Conservation (phyloP, 129 eudicot species). For the Flaveria ramosissima region DNA sequence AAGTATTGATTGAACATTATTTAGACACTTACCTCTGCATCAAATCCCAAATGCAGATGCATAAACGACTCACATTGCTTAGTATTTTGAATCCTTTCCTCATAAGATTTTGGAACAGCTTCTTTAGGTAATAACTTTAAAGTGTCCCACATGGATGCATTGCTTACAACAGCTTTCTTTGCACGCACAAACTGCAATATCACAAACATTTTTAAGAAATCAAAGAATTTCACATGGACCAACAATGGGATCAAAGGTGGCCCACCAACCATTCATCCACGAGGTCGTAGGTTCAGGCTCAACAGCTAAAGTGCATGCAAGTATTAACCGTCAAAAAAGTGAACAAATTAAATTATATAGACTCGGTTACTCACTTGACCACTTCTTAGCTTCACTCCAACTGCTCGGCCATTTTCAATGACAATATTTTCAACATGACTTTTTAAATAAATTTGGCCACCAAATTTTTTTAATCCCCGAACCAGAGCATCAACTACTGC, state of each 20-base stretch:
- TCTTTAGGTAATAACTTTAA: constrained; percentile 68
- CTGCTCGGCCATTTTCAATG: constrained; percentile 87
- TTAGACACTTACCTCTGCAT: constrained; percentile 73
- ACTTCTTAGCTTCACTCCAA: constrained; percentile 82
- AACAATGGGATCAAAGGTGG: background rate
- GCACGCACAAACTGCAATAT: constrained; percentile 78
- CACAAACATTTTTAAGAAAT: background rate
- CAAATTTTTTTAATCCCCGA: constrained; percentile 75
- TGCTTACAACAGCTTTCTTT: constrained; percentile 92
- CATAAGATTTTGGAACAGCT: constrained; percentile 62
- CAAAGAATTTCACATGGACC: background rate
- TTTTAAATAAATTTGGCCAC: constrained; percentile 77
- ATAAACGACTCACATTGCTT: constrained; percentile 97
- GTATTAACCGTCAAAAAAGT: too few relatives aligned
- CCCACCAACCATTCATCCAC: background rate
- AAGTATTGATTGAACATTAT: background rate
- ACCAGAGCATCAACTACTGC: constrained; percentile 90
- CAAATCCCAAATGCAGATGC: constrained; percentile 97
- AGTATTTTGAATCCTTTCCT: constrained; percentile 54
- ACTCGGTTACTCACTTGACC: constrained; percentile 75
- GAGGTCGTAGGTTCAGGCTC: background rate
- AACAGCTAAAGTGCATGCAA: too few relatives aligned
- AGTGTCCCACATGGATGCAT: constrained; percentile 99
- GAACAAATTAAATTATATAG: background rate
- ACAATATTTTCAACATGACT: constrained; percentile 83